Base-by-base conservation (phyloP, 192 early-diverging fungal genomes). In the Backusella macrospora region DNA sequence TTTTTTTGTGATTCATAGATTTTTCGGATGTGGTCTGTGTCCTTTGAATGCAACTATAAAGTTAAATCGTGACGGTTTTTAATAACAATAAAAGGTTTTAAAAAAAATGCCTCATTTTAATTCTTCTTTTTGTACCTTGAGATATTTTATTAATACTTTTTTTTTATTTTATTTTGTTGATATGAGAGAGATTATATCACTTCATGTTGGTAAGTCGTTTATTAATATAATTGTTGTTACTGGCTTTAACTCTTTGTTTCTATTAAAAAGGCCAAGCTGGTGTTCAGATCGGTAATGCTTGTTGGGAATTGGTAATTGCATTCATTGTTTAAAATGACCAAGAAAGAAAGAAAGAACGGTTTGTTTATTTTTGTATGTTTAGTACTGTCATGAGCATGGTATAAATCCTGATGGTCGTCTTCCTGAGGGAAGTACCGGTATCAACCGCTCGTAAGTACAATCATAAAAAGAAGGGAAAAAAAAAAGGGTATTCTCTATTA, bases 381-480 rank as follows among this genome's bases (percentile, higher is more conserved):
- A 65, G 73, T 93, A 91, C 82, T 94, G 90, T 79, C 86, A 91
- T 63, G 98, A 99, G 85, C 98, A 99, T 87, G 96, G 96, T 72
- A 96, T 99, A 80, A 89, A 94, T 78, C 96, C 97, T 75, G 97
- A 99, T 81, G 97, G 97, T 76, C 87, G 85, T 72, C 85, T 96
- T 46, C 65, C 49, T 45, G 66, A 77, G 23, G 70, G 26, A 47
- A 55, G 66, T 38, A 40, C 18, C 15, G 39, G n/a, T 21, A 67
- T 55, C 16, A 71, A 78, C 26, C 68, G 59, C 59, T 78, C 80
- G 64, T 65, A 65, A 65, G 39, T 65, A 23, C 16, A 8, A 10
- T 10, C 18, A 7, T 55, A 10, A 21, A 2, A 2, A 2, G 9
- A 55, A 13, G 7, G 23, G n/a, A n/a, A n/a, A n/a, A n/a, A n/a